Evolutionary conservation across 176 grass and related monocot genomes (phyloP), one percentile per base, ranked within the genome.

Genomic region (Zoysia pacifica): DNA sequence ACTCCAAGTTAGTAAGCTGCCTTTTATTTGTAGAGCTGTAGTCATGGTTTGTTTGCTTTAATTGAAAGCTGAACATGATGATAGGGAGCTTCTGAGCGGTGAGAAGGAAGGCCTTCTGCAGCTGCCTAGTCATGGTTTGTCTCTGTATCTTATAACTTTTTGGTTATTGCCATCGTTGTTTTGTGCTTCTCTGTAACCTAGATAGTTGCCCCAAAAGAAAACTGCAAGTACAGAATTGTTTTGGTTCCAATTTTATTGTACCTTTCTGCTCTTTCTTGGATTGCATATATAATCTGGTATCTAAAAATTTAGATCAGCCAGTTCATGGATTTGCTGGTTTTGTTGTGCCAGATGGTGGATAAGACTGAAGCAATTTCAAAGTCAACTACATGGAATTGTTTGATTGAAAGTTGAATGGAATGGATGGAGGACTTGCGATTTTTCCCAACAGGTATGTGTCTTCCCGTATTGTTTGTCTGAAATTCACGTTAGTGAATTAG

Each of bases 21-120:
- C 11, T 3, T 62, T 62, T 48, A 42, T 45, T 73, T 60, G 3
- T 67, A 12, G 19, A 11, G 8, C 37, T 46, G 5, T 18, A 18
- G 16, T 72, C 11, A 0, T 83, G 19, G 3, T 36, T 52, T 64
- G 1, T 38, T 50, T 53, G 2, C 54, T 68, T 39, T 20, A 79
- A 73, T 11, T 0, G 20, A 63, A 65, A 82, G 4, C 16, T 69
- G 6, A 46, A 50, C 80, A 2, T 75, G 5, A 10, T 82, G 41
- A 18, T 76, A 96, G 93, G 74, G 93, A 96, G 67, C 90, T 96
- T 53, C 49, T 97, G 85, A 85, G 49, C 36, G 93, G 93, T 46
- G 90, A 97, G 72, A 97, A 97, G 80, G 93, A 93, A 76, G 85
- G 85, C 20, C 93, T 97, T 82, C 79, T 97, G 72, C 93, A 97